Base-by-base conservation (phyloP, 176 grass and related monocot species). In the Aegilops sharonensis region DNA sequence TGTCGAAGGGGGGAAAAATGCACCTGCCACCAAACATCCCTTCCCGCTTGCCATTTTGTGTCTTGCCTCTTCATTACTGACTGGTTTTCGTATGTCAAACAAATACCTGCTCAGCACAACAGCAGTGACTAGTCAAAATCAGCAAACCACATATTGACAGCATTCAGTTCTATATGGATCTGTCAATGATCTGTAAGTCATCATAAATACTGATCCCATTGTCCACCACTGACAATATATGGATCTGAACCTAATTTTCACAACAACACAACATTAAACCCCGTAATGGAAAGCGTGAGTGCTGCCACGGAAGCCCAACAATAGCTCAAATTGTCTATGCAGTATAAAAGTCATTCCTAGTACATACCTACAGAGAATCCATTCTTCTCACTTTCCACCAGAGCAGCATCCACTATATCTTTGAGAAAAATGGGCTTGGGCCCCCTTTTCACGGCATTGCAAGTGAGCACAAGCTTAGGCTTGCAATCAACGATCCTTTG, bases 11-110 rank as follows among this genome's bases (percentile, higher is more conserved):
- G 5, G 54, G 5, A 90, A 36, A 36, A 32, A 74, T 47, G 27
- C 63, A 93, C 94, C 95, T 98, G 95, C 95, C 95, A 98, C 95
- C 95, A 98, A 82, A 98, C 85, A 92, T 98, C 95, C 81, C 95
- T 92, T 86, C 84, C 91, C 31, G 78, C 68, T 75, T 85, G 66
- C 93, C 93, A 98, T 83, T 98, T 93, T 86, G 93, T 98, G 48
- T 90, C 88, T 78, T 93, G 89, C 79, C 91, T 98, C 84, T 90
- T 92, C 87, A 98, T 90, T 54, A 91, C 89, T 62, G 87, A 89
- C 80, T 77, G 78, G 79, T 98, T 98, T 77, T 95, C 95, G 25
- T 85, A 92, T 56, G 91, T 95, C 95, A 98, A 89, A 85, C 95
- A 98, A 30, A 93, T 29, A 86, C 82, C 95, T 98, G 83, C 37